Evolutionary conservation across 2,329 filamentous ascomycete genomes (phyloP).

Genomic region (Pyricularia grisea): DNA sequence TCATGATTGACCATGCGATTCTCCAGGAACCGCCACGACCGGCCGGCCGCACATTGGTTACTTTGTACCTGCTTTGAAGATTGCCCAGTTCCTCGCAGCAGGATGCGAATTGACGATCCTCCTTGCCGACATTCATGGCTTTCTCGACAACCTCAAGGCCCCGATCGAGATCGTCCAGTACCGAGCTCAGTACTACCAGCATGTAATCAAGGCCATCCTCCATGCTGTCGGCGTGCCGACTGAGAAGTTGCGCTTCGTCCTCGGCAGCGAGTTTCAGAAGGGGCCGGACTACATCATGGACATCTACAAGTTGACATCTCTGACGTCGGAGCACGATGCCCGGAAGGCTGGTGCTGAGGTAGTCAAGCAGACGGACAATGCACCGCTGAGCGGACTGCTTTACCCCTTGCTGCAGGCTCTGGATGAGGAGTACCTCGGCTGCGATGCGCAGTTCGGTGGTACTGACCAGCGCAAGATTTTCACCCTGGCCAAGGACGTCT

Average conservation of each 20-base stretch:
- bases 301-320: constrained; percentile 63
- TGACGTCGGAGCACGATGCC: constrained; percentile 70
- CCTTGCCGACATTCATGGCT: constrained; percentile 64
- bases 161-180: constrained; percentile 79
- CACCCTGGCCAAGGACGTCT: constrained; percentile 70
- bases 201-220: constrained; percentile 64
- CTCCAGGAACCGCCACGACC: constrained; percentile 64
- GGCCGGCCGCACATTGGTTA: constrained; percentile 86
- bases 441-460: constrained; percentile 83
- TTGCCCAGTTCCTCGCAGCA: constrained; percentile 77
- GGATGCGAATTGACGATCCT: constrained; percentile 76
- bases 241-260: constrained; percentile 71
- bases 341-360: constrained; percentile 89
- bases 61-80: constrained; percentile 81
- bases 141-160: constrained; percentile 77
- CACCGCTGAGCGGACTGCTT: constrained; percentile 62
- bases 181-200: constrained; percentile 76
- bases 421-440: constrained; percentile 81
- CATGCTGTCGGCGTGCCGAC: constrained; percentile 70
- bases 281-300: constrained; percentile 75
- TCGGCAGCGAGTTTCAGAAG: constrained; percentile 76
- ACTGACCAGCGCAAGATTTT: constrained; percentile 88
- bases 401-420: constrained; percentile 86
- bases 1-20: constrained; percentile 3
- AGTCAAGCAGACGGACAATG: constrained; percentile 82